Evolutionary conservation across 2,329 filamentous ascomycete genomes (phyloP), one percentile per base, ranked within the genome.

Genomic region (Blumeriella jaapii): DNA sequence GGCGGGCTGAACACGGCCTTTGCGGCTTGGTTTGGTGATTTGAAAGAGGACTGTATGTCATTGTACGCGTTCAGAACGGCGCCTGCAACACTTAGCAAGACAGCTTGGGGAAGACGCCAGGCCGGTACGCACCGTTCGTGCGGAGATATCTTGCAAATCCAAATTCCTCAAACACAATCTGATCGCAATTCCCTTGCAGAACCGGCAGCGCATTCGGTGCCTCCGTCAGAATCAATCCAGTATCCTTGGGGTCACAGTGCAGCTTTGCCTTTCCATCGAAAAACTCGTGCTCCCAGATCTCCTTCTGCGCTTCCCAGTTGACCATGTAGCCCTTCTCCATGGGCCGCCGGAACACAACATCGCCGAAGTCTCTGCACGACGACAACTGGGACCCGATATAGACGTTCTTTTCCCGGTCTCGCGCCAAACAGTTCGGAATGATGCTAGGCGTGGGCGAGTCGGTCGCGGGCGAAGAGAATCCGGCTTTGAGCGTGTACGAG

Each of bases 101-200:
- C 16, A 3, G n/a, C n/a, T n/a, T 20, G 34, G n/a, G 29, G 18
- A 15, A 10, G 34, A 11, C 10, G 20, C 18, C 34, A 40, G 29
- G 29, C 6, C 14, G 18, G 49, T 63, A 40, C 56, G n/a, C n/a
- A 73, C 82, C 82, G 45, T 82, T 64, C 38, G 74, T 78, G 41
- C 91, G 74, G 46, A 80, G 81, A 60, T 93, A 93, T 47, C 82
- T 80, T 8, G 79, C 73, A 59, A 98, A 98, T 2, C 84, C 84
- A 62, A 91, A 98, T 56, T 96, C 87, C 55, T 98, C 91, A 64
- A 98, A 96, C 1, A 96, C 74, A 54, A 98, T 85, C 63, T 98
- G 89, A 54, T 98, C 91, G 49, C 84, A 86, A 56, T 95, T 91
- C 24, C 78, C 74, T 59, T 95, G 86, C 44, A 98, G 61, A 9